Conservation (phyloP, 1,284 basidiomycete species). For the Trametes sp. region DNA sequence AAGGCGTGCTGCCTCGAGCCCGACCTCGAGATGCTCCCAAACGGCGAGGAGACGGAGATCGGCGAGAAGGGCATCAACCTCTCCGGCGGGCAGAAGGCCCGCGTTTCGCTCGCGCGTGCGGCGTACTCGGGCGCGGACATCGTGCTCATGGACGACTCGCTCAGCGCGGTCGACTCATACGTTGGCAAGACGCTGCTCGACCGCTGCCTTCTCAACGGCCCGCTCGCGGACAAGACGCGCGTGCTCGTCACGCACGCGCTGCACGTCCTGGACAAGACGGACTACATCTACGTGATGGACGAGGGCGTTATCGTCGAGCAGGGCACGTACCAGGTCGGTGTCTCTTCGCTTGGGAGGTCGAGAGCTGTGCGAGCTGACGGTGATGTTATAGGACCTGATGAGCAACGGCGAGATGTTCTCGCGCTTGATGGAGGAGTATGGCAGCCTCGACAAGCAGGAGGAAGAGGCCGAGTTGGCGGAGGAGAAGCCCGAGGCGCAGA, state of each 20-base stretch:
- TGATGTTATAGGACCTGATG: constrained; percentile 56
- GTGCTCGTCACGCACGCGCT: constrained; percentile 82
- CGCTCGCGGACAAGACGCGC: constrained; percentile 69
- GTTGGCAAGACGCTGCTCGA: constrained; percentile 70
- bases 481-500: constrained; percentile 34
- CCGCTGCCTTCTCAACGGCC: constrained; percentile 63
- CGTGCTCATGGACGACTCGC: constrained; percentile 75
- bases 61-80: constrained; percentile 85
- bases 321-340: constrained; percentile 63
- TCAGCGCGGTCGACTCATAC: constrained; percentile 79
- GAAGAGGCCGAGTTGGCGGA: constrained; percentile 39
- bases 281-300: constrained; percentile 79
- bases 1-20: constrained; percentile 68
- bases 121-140: constrained; percentile 81
- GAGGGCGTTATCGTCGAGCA: constrained; percentile 70
- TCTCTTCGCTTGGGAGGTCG: not conserved
- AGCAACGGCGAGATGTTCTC: constrained; percentile 59
- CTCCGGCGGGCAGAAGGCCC: constrained; percentile 66
- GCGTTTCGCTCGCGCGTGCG: constrained; percentile 82
- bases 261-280: constrained; percentile 71
- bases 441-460: constrained; percentile 49
- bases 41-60: constrained; percentile 80
- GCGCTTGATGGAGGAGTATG: constrained; percentile 68
- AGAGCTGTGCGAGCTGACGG: too few relatives aligned
- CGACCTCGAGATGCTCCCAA: constrained; percentile 70